Conservation (phyloP, 106 monocot genomes). For the Dioscorea zingiberensis region DNA sequence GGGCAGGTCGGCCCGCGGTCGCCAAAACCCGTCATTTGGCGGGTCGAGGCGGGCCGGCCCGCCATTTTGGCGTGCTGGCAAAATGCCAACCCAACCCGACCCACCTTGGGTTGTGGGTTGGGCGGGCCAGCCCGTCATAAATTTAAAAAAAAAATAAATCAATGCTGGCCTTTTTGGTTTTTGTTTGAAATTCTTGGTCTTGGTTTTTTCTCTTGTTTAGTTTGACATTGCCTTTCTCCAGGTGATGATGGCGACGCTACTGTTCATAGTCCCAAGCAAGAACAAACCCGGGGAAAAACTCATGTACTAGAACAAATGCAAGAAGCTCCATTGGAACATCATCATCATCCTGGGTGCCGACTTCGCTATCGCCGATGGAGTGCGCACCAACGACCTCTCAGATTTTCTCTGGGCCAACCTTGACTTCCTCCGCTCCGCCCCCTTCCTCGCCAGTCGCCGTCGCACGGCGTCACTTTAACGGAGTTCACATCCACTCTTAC, state of each 20-base stretch:
- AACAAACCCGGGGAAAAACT: conserved; percentile 79
- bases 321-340: conserved; percentile 86
- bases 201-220: no score
- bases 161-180: no score
- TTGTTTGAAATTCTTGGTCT: no score
- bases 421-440: conserved; percentile 54
- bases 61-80: no score
- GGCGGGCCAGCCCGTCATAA: no score
- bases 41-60: no score
- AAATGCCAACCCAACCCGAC: no score
- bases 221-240: conserved; percentile 20
- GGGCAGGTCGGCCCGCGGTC: no score
- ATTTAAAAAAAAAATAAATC: no score
- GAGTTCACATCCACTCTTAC: conserved; percentile 91
- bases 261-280: conserved; percentile 87
- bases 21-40: no score
- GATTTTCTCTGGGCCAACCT: conserved; percentile 54
- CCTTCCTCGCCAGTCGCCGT: conserved; percentile 46
- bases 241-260: conserved; percentile 91
- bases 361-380: conserved; percentile 86
- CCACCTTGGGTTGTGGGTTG: no score
- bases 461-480: conserved; percentile 62
- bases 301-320: conserved; percentile 98
- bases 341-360: conserved; percentile 87
- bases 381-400: conserved; percentile 67